phyloP scores from a whole-genome alignment of 169 alveolate species.

The Cryptosporidium tyzzeri region DNA sequence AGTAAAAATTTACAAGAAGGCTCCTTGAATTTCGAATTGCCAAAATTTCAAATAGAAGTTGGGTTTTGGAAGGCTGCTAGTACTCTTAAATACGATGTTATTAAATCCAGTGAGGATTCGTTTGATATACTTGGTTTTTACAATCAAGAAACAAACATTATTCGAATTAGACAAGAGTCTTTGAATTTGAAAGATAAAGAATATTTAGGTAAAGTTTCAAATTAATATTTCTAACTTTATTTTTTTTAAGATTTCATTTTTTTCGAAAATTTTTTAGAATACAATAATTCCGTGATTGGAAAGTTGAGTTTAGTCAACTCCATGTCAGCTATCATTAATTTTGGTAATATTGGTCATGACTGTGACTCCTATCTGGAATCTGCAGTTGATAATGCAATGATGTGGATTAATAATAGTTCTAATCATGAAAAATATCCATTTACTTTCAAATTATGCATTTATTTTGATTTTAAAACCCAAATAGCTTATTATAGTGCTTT shows the following conservation, averaged over 20 bases:
- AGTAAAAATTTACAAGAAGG: not conserved
- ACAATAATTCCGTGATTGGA: conserved; percentile 24
- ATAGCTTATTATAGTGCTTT: conserved; percentile 33
- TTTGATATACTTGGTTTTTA: conserved; percentile 47
- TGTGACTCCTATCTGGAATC: not conserved
- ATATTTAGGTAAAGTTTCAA: conserved; percentile 19
- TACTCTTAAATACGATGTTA: conserved; percentile 18
- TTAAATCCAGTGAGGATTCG: conserved; percentile 21
- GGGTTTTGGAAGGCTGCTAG: conserved; percentile 52
- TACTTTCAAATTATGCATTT: conserved; percentile 12
- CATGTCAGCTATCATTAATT: not conserved
- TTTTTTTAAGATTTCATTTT: not conserved
- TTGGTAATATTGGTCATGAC: not conserved
- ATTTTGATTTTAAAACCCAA: conserved; percentile 49
- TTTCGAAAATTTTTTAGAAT: not conserved
- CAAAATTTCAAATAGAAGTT: conserved; percentile 44
- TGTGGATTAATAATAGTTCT: not conserved
- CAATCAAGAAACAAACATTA: conserved; percentile 23
- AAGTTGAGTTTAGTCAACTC: conserved; percentile 19
- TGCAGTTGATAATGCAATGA: not conserved
- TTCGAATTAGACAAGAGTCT: conserved; percentile 54
- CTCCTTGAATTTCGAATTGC: not conserved
- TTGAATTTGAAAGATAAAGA: conserved; percentile 5
- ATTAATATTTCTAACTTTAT: no score
- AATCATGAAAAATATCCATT: conserved; percentile 22